Percentiles rank a stretch among this genome's conserved stretches.
phyloP scores from a whole-genome alignment of 2,329 filamentous ascomycete species.

The Microdochium paspali region DNA sequence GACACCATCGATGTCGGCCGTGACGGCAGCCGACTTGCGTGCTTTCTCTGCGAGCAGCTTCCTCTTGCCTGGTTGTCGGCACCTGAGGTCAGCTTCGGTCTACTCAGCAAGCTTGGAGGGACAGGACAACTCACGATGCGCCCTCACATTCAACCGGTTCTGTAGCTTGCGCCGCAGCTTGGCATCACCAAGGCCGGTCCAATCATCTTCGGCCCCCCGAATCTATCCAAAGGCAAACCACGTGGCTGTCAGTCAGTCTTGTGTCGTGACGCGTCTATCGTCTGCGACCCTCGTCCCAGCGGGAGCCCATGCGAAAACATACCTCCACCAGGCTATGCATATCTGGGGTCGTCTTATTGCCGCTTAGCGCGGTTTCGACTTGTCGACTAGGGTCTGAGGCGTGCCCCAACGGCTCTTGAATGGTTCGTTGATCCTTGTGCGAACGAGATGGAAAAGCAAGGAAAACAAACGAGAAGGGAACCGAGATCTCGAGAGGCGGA shows the following conservation, averaged over 20 bases:
- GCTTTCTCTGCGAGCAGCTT: neutral
- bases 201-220: slow-evolving; percentile 7
- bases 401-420: no score
- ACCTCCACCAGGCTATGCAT: neutral
- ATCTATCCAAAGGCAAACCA: neutral
- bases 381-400: no score
- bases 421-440: neutral
- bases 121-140: slow-evolving; percentile 8
- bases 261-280: neutral
- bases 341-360: no score
- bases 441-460: neutral
- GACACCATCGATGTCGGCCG: neutral
- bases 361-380: no score
- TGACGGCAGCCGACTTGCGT: neutral
- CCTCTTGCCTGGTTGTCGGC: neutral
- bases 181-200: slow-evolving; percentile 11
- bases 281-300: no score
- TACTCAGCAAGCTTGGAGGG: neutral
- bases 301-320: no score
- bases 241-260: neutral
- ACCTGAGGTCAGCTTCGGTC: neutral
- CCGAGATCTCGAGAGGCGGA: neutral
- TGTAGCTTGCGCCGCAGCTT: slow-evolving; percentile 10
- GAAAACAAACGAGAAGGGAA: neutral
- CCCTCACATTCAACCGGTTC: slow-evolving; percentile 10